Evolutionary conservation across 108 stramenopile genomes (phyloP).

Genomic region (Nitzschia sp.): DNA sequence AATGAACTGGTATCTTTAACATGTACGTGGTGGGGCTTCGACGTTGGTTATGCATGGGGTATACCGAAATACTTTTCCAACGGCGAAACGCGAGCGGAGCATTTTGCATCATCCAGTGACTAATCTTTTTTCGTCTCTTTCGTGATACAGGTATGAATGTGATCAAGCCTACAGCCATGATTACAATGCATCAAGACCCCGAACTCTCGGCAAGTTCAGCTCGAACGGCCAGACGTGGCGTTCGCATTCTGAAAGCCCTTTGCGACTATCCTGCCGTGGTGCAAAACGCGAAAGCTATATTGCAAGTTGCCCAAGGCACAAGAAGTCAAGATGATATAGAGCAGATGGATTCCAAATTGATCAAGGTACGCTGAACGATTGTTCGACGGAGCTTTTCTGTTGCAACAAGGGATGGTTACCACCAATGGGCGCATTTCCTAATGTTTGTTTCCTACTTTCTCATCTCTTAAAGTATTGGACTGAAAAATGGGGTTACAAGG

Average conservation of each 20-base stretch:
- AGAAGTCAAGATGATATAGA: not conserved
- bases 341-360: slow-evolving; percentile 2
- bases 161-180: slow-evolving; percentile 81
- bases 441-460: not conserved
- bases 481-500: slow-evolving; percentile 55
- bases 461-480: slow-evolving; percentile 48
- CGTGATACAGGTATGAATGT: slow-evolving; percentile 78
- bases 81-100: no score
- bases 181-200: slow-evolving; percentile 58
- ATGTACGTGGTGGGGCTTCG: slow-evolving; percentile 28
- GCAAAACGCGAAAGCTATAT: slow-evolving; percentile 48
- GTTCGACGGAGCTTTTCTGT: no score
- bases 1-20: slow-evolving; percentile 59
- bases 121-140: no score
- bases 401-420: no score
- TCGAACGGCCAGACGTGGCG: slow-evolving; percentile 61
- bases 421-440: not conserved
- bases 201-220: slow-evolving; percentile 44
- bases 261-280: slow-evolving; percentile 8
- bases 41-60: not conserved
- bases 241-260: slow-evolving; percentile 25
- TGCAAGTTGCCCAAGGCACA: slow-evolving; percentile 38
- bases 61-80: no score
- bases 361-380: slow-evolving; percentile 6
- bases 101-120: no score